A percentile compares a stretch with the other conserved stretches of the same genome.
phyloP scores from a whole-genome alignment of 108 stramenopile species.

The Phaeodactylum tricornutum region DNA sequence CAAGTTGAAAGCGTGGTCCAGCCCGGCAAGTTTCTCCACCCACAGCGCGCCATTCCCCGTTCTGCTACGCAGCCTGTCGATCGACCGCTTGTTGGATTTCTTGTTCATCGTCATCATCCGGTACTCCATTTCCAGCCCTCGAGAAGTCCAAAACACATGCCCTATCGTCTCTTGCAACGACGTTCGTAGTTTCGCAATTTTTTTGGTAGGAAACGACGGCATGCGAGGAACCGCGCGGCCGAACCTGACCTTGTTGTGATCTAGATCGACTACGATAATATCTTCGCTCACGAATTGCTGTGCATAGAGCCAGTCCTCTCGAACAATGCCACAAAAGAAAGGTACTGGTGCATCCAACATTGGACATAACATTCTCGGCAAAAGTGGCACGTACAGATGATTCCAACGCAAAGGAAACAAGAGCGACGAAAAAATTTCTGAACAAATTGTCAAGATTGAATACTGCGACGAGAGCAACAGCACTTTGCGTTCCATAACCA shows the following conservation, averaged over 20 bases:
- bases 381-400: constrained; percentile 80
- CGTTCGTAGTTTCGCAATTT: constrained; percentile 60
- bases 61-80: too few species aligned
- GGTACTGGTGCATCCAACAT: constrained; percentile 90
- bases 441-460: constrained; percentile 79
- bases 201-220: constrained; percentile 53
- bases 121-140: constrained; percentile 52
- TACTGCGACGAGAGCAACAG: constrained; percentile 39
- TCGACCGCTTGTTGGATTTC: constrained; percentile 1
- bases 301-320: constrained; percentile 63
- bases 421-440: constrained; percentile 90
- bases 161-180: constrained; percentile 62
- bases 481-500: constrained; percentile 84
- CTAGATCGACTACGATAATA: constrained; percentile 86
- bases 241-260: constrained; percentile 63
- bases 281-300: constrained; percentile 64
- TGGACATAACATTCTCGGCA: constrained; percentile 71
- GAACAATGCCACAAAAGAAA: constrained; percentile 77
- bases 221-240: constrained; percentile 40
- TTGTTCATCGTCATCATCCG: neutral
- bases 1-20: constrained; percentile 75
- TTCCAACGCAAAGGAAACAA: constrained; percentile 94
- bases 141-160: constrained; percentile 68
- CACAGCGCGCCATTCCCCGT: constrained; percentile 39
- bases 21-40: constrained; percentile 54